Evolutionary conservation across 176 grass and related monocot species (phyloP), one percentile per base, ranked within the genome.

Genomic region (Aegilops sharonensis): DNA sequence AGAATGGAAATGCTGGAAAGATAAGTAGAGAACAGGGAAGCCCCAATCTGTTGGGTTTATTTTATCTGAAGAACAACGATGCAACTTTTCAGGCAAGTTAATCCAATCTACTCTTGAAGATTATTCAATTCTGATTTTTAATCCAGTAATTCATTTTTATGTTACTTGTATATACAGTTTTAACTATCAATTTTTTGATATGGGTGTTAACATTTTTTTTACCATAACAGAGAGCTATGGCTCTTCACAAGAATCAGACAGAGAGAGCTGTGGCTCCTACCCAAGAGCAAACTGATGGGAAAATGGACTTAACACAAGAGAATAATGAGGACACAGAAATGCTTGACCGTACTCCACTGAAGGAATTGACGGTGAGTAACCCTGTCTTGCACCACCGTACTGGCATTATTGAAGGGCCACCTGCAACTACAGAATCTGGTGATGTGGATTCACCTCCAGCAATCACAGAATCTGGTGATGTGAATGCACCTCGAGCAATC

Each of bases 201-300:
- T 32, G n/a, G 34, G 10, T 62, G 15, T 30, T 88, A 37, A 78
- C 23, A 60, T 81, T 66, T 78, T 73, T 17, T 54, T 61, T 11
- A 77, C 65, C 21, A 69, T 88, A 79, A 87, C 93, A 99, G 97
- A 97, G 88, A 94, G 92, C 97, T 29, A 87, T 99, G 83, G 68
- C 80, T 66, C 85, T 99, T 36, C 90, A 97, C 86, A 91, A 90
- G 74, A 93, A 91, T 79, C 89, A 93, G 70, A 52, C 77, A 18
- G 69, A 66, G 78, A 92, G 86, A n/a, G 40, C 63, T 79, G 68
- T 85, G 34, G 45, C 47, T 64, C 30, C 85, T 39, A 81, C 47
- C 5, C 39, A 23, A 47, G n/a, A 62, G 17, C 61, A 81, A 69
- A 79, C 81, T 30, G 72, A 88, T 75, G 66, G 59, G 83, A 92